A percentile compares a stretch with the other conserved stretches of the same genome.
Conservation (phyloP, 495 filamentous ascomycete species). For the Diplogelasinospora grovesii region DNA sequence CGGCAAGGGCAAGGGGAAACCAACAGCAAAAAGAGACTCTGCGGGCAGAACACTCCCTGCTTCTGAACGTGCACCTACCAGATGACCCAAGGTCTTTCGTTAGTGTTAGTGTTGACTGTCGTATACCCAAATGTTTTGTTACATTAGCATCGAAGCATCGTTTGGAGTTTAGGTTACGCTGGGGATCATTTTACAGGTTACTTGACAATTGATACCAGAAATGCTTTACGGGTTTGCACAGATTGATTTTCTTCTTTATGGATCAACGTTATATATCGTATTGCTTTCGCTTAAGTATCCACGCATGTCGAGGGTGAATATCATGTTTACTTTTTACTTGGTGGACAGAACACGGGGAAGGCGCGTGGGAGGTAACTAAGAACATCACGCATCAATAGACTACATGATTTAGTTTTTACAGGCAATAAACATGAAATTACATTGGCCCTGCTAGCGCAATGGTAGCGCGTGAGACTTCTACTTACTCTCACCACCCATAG, state of each 20-base stretch:
- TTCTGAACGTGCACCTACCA: conserved; percentile 31
- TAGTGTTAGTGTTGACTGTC: background rate
- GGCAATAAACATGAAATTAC: too few relatives aligned
- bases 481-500: too few relatives aligned
- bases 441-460: too few relatives aligned
- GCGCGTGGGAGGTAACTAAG: too few relatives aligned
- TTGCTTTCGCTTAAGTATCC: too few relatives aligned
- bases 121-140: conserved; percentile 2
- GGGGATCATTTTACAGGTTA: too few relatives aligned
- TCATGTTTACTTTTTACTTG: too few relatives aligned
- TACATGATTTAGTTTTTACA: too few relatives aligned
- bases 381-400: too few relatives aligned
- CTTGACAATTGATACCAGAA: conserved; percentile 27
- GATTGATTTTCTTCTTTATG: conserved; percentile 2
- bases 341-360: too few relatives aligned
- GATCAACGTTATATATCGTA: background rate
- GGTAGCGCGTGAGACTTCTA: too few relatives aligned
- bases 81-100: conserved; percentile 2
- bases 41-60: conserved; percentile 33
- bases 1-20: conserved; percentile 37
- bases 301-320: too few relatives aligned
- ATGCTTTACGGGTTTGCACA: conserved; percentile 1
- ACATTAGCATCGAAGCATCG: conserved; percentile 9
- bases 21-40: conserved; percentile 29
- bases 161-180: conserved; percentile 14